Evolutionary conservation across 768 basidiomycete species (phyloP).

Genomic region (Tubosaeta sp.): DNA sequence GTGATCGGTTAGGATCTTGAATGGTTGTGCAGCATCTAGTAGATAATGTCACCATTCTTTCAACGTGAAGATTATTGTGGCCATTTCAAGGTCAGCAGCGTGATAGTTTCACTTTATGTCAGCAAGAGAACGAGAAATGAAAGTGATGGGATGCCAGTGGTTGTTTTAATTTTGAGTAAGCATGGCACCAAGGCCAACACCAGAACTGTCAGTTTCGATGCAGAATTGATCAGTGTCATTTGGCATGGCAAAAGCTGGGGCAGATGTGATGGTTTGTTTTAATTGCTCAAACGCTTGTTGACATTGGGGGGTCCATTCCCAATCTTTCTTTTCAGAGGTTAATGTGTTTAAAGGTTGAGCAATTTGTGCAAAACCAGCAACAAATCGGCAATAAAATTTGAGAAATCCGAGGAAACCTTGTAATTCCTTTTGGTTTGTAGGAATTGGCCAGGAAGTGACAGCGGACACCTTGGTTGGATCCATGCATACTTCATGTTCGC

Average conservation of each 20-base stretch:
- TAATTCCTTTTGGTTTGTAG: background rate
- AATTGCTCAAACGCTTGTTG: background rate
- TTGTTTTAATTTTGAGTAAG: background rate
- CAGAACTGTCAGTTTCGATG: background rate
- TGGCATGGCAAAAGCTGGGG: background rate
- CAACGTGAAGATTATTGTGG: background rate
- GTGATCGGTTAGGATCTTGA: background rate
- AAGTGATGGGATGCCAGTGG: background rate
- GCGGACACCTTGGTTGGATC: too few species aligned
- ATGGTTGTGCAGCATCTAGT: background rate
- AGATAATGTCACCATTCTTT: background rate
- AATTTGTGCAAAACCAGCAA: background rate
- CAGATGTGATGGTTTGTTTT: background rate
- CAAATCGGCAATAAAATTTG: background rate
- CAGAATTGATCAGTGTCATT: background rate
- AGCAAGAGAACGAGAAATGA: background rate
- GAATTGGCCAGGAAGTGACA: too few species aligned
- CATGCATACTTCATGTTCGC: too few species aligned
- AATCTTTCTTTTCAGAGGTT: background rate
- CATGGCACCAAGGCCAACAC: background rate
- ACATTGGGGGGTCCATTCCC: background rate
- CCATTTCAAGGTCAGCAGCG: background rate
- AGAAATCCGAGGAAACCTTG: background rate
- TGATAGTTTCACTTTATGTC: background rate
- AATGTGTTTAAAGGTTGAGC: background rate